Percentiles rank a stretch among this genome's conserved stretches.
Conservation (phyloP, 768 basidiomycete genomes). For the Gelatoporia subvermispora region DNA sequence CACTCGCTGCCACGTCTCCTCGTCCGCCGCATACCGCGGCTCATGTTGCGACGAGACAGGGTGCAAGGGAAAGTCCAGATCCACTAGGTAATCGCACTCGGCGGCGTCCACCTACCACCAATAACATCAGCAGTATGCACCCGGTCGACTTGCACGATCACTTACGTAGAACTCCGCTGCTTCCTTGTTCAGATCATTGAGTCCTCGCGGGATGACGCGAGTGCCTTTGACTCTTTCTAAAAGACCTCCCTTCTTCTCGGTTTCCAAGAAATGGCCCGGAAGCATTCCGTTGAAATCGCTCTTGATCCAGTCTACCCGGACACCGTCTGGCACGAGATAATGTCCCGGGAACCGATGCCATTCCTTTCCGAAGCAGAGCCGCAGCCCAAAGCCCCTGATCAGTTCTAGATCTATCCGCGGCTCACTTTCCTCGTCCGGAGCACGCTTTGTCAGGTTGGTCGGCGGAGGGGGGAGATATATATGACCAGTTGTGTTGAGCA, state of each 20-base stretch:
- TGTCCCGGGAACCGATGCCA: constrained; percentile 94
- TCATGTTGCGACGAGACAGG: constrained; percentile 53
- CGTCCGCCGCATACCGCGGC: constrained; percentile 73
- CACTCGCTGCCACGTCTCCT: constrained; percentile 75
- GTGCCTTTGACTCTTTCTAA: constrained; percentile 63
- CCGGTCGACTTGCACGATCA: constrained; percentile 13
- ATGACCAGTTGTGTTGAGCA: constrained; percentile 70
- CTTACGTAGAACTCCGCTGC: constrained; percentile 74
- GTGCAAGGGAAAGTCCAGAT: constrained; percentile 80
- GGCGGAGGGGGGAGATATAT: constrained; percentile 43
- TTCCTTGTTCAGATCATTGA: constrained; percentile 89
- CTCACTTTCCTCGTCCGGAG: constrained; percentile 30
- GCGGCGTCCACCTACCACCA: constrained; percentile 55
- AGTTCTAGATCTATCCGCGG: constrained; percentile 61
- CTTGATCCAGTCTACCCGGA: constrained; percentile 85
- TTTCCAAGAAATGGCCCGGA: constrained; percentile 72
- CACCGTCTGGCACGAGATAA: constrained; percentile 79
- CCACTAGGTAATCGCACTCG: constrained; percentile 86
- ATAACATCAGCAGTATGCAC: constrained; percentile 2
- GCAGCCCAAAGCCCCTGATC: constrained; percentile 65
- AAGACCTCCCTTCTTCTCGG: constrained; percentile 23
- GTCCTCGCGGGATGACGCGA: constrained; percentile 48
- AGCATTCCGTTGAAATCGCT: constrained; percentile 88
- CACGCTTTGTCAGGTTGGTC: constrained; percentile 37
- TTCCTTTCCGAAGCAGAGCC: constrained; percentile 87